Evolutionary conservation across 2,329 filamentous ascomycete species (phyloP).

Genomic region (Penicillium polonicum): DNA sequence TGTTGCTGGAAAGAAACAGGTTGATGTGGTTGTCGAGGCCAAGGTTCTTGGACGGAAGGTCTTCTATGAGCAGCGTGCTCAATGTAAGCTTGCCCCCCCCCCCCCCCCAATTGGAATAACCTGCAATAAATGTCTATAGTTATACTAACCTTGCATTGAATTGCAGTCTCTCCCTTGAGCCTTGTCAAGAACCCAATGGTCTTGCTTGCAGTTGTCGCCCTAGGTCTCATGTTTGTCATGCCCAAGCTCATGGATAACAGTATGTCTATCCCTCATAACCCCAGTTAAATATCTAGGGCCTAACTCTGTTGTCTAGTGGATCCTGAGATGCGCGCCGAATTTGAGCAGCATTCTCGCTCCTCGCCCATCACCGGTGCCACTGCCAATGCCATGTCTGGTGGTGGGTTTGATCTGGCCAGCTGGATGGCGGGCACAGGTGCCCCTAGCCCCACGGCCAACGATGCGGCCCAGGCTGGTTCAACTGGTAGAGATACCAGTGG

Average conservation of each 20-base stretch:
- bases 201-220: conserved; percentile 78
- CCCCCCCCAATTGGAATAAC: conserved; percentile 1
- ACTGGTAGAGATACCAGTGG: conserved; percentile 31
- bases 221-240: conserved; percentile 85
- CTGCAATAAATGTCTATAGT: not conserved
- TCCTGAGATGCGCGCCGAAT: conserved; percentile 89
- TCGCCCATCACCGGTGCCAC: conserved; percentile 64
- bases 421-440: conserved; percentile 62
- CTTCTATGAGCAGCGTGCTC: conserved; percentile 73
- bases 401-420: conserved; percentile 63
- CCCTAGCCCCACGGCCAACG: conserved; percentile 23
- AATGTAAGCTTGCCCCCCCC: conserved; percentile 59
- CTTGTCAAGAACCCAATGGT: conserved; percentile 97
- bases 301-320: conserved; percentile 66
- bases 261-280: conserved; percentile 52
- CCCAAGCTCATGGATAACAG: conserved; percentile 94
- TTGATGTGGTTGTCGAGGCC: conserved; percentile 58
- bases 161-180: conserved; percentile 70
- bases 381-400: conserved; percentile 59
- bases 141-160: conserved; percentile 9
- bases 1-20: conserved; percentile 29
- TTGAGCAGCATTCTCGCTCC: conserved; percentile 82
- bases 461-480: conserved; percentile 20
- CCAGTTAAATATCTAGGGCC: not conserved
- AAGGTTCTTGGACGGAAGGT: conserved; percentile 63